phyloP scores from a whole-genome alignment of 768 basidiomycete species.

The Tricholomella constricta region DNA sequence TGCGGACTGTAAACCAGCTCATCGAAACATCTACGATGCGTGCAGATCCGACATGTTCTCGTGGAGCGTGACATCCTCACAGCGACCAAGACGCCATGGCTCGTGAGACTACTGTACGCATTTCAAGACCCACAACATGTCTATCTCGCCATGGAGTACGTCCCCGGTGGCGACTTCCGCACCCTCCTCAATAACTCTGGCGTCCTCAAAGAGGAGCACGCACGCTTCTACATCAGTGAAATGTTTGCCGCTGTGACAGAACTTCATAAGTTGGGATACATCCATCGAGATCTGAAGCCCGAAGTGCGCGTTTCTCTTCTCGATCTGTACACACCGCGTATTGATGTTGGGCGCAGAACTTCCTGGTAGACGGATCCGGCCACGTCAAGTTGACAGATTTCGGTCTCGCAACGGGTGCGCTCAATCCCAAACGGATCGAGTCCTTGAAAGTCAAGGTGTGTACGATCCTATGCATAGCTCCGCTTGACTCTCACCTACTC shows the following conservation, averaged over 20 bases:
- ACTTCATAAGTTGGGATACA: constrained; percentile 95
- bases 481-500: neutral
- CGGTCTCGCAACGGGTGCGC: constrained; percentile 93
- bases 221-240: constrained; percentile 94
- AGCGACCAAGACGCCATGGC: constrained; percentile 96
- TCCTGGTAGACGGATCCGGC: constrained; percentile 91
- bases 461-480: neutral
- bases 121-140: constrained; percentile 93
- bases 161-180: constrained; percentile 97
- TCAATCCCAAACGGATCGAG: constrained; percentile 94
- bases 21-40: neutral
- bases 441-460: constrained; percentile 88
- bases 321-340: neutral
- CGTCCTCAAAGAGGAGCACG: constrained; percentile 96
- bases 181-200: constrained; percentile 98
- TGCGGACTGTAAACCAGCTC: constrained; percentile 1
- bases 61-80: constrained; percentile 98
- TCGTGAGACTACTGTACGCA: constrained; percentile 91
- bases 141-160: constrained; percentile 99
- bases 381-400: constrained; percentile 99
- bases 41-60: constrained; percentile 92
- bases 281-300: constrained; percentile 97
- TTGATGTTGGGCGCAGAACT: constrained; percentile 61
- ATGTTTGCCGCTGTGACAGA: constrained; percentile 97
- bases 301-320: constrained; percentile 59